phyloP scores from a whole-genome alignment of 2,329 filamentous ascomycete genomes.

The Talaromyces sp. region DNA sequence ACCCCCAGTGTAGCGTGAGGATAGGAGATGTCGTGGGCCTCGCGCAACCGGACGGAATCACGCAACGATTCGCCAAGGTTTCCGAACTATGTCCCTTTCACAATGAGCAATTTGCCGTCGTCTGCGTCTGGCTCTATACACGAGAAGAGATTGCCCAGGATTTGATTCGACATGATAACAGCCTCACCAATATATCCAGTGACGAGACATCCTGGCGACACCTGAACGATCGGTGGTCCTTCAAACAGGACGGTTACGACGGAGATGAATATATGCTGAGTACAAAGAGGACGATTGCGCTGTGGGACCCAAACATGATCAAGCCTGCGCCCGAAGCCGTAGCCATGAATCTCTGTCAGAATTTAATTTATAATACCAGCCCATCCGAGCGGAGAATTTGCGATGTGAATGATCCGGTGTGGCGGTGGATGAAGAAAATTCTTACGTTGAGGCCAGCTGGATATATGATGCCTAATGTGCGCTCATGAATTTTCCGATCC shows the following conservation, averaged over 20 bases:
- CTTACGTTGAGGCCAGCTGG: neutral
- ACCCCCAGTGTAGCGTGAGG: neutral
- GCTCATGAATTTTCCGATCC: neutral
- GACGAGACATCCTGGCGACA: neutral
- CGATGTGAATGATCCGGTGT: conserved; percentile 3
- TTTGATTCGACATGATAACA: neutral
- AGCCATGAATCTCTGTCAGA: neutral
- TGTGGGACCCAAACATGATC: conserved; percentile 1
- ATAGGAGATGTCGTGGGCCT: conserved; percentile 2
- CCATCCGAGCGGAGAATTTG: neutral
- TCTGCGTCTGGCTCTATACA: conserved; percentile 8
- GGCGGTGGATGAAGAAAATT: conserved; percentile 7
- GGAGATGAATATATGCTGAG: conserved; percentile 8
- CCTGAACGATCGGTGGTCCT: neutral
- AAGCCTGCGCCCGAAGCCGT: neutral
- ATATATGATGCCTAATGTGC: neutral
- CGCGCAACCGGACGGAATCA: neutral
- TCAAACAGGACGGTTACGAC: neutral
- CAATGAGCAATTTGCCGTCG: conserved; percentile 3
- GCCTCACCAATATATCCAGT: neutral
- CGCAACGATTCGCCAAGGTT: conserved; percentile 2
- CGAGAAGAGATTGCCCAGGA: conserved; percentile 5
- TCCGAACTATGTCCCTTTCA: conserved; percentile 7
- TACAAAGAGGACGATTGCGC: conserved; percentile 6
- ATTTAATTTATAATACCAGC: conserved; percentile 1